Evolutionary conservation across 495 filamentous ascomycete species (phyloP).

Genomic region (Viridothelium virens): DNA sequence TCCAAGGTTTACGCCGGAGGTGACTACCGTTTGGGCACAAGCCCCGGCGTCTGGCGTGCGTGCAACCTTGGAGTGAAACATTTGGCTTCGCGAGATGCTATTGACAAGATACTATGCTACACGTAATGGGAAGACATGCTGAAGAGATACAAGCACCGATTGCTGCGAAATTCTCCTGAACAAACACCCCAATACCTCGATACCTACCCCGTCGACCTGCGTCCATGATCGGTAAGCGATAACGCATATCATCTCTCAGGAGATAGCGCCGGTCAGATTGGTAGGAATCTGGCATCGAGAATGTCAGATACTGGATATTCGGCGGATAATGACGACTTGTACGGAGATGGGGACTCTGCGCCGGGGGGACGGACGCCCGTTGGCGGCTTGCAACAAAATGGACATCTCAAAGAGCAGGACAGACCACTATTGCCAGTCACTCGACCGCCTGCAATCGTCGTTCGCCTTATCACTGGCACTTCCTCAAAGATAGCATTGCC

Average conservation of each 20-base stretch:
- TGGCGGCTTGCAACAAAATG: background rate
- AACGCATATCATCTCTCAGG: background rate
- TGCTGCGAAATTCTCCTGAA: constrained; percentile 1
- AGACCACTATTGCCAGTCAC: constrained; percentile 1
- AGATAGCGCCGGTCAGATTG: background rate
- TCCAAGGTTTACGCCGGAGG: constrained; percentile 4
- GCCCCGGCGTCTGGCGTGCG: background rate
- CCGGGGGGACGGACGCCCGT: background rate
- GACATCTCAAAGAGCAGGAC: background rate
- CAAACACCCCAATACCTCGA: background rate
- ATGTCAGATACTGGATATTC: constrained; percentile 9
- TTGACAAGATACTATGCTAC: background rate
- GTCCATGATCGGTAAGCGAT: constrained; percentile 4
- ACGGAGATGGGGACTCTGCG: constrained; percentile 3
- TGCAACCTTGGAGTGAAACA: background rate
- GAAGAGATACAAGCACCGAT: background rate
- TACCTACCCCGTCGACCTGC: background rate
- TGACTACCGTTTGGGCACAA: background rate
- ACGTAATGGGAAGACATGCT: background rate
- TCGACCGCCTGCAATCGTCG: background rate
- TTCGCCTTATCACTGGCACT: constrained; percentile 4
- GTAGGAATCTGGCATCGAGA: background rate
- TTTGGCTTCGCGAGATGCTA: background rate
- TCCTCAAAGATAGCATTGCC: constrained; percentile 1
- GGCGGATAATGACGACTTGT: constrained; percentile 2